phyloP scores from a whole-genome alignment of 805 yeast genomes.

The Pichia phayaonensis region DNA sequence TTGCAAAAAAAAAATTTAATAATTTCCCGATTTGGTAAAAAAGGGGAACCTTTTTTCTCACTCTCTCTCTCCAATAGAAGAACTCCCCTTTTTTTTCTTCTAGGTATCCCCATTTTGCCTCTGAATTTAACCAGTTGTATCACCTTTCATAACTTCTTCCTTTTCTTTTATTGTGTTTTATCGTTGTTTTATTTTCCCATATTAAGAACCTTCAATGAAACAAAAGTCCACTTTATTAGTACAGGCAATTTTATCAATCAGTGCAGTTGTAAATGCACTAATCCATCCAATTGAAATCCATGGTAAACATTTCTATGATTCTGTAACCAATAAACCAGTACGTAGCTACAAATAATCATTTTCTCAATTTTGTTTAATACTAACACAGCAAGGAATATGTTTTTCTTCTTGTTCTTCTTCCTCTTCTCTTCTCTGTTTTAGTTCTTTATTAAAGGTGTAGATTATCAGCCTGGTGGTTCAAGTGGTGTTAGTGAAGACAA shows the following conservation, averaged over 20 bases:
- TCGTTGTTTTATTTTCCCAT: background rate
- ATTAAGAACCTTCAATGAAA: background rate
- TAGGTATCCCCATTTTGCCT: too few species aligned
- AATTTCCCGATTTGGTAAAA: background rate
- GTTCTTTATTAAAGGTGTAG: slow-evolving; percentile 82
- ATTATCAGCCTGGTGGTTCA: slow-evolving; percentile 95
- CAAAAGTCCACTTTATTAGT: background rate
- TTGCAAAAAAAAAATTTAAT: too few species aligned
- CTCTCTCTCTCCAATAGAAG: too few species aligned
- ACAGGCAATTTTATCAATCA: background rate
- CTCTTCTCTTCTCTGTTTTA: too few species aligned
- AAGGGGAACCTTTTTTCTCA: background rate
- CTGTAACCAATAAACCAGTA: slow-evolving; percentile 68
- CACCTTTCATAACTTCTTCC: background rate
- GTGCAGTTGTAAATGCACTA: background rate
- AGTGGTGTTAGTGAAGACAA: slow-evolving; percentile 48
- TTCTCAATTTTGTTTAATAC: too few species aligned
- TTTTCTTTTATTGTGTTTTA: too few species aligned
- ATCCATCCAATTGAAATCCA: slow-evolving; percentile 57
- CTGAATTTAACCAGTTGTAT: too few species aligned
- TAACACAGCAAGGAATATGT: background rate
- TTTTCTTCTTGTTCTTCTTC: background rate
- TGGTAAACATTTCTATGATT: slow-evolving; percentile 69
- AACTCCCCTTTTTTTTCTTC: too few species aligned
- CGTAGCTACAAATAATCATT: too few species aligned